A percentile compares a stretch with the other conserved stretches of the same genome.
Evolutionary conservation across 192 early-diverging fungal species (phyloP).

Genomic region (Endogone sp.): DNA sequence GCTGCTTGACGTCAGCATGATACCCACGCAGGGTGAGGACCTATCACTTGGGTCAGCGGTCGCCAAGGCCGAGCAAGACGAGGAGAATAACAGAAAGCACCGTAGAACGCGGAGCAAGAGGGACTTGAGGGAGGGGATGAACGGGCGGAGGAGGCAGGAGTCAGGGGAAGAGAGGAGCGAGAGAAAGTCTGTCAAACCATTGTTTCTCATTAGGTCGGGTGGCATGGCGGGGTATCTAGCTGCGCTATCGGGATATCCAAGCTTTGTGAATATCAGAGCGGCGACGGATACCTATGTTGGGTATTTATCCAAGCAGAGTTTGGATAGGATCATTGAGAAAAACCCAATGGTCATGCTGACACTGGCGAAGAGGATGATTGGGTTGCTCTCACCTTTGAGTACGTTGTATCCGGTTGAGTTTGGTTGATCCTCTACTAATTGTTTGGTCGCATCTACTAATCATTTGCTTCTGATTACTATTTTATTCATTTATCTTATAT

Average conservation of each 20-base stretch:
- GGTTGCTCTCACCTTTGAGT: conserved; percentile 74
- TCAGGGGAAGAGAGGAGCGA: conserved; percentile 7
- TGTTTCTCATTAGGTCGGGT: conserved; percentile 81
- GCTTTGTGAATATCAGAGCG: conserved; percentile 81
- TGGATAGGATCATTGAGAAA: conserved; percentile 83
- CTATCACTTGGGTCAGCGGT: background rate
- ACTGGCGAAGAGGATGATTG: conserved; percentile 83
- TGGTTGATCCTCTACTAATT: background rate
- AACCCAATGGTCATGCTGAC: conserved; percentile 83
- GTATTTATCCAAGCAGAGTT: conserved; percentile 74
- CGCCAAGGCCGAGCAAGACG: background rate
- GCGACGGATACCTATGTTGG: conserved; percentile 81
- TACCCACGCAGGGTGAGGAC: conserved; percentile 12
- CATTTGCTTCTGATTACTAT: background rate
- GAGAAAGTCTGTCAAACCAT: conserved; percentile 26
- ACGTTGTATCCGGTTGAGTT: too few relatives aligned
- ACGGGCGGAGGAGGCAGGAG: background rate
- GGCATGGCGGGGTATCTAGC: conserved; percentile 91
- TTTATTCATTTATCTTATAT: background rate
- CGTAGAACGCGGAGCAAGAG: background rate
- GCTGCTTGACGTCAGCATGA: conserved; percentile 66
- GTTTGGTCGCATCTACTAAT: too few relatives aligned
- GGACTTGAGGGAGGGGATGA: background rate
- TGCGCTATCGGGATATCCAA: conserved; percentile 87
- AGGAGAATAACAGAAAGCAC: background rate